A percentile compares a stretch with the other conserved stretches of the same genome.
Evolutionary conservation across 371 early-diverging fungal species (phyloP).

Genomic region (Dichotomocladium elegans): DNA sequence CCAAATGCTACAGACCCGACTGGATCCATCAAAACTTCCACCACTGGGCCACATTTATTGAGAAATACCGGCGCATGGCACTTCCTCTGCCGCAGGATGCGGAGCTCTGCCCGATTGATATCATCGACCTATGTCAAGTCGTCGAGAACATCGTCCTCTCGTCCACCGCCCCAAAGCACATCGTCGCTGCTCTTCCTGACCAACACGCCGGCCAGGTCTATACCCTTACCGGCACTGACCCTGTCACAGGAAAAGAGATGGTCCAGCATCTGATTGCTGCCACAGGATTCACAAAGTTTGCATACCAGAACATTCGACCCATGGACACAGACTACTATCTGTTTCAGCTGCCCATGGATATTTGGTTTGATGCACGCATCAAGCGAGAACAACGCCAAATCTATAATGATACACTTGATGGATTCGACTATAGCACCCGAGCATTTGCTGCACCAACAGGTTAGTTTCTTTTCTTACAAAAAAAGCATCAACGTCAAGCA

Average conservation of each 20-base stretch:
- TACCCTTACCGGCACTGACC: conserved; percentile 32
- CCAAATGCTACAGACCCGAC: conserved; percentile 31
- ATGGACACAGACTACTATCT: conserved; percentile 37
- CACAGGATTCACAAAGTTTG: conserved; percentile 18
- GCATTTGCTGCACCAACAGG: conserved; percentile 25
- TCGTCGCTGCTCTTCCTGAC: conserved; percentile 10
- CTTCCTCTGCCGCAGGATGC: conserved; percentile 21
- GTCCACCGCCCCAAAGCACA: neutral
- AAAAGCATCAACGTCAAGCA: neutral
- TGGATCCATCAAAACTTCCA: conserved; percentile 41
- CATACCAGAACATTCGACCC: conserved; percentile 17
- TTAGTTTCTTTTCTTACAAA: conserved; percentile 1
- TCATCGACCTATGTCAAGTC: conserved; percentile 28
- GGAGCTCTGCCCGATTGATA: conserved; percentile 39
- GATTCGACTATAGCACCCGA: conserved; percentile 14
- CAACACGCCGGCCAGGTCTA: conserved; percentile 32
- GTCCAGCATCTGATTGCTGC: conserved; percentile 16
- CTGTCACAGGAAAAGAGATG: conserved; percentile 24
- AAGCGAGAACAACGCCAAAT: conserved; percentile 27
- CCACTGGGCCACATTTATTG: conserved; percentile 26
- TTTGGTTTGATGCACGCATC: conserved; percentile 42
- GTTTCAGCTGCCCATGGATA: conserved; percentile 19
- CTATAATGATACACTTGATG: conserved; percentile 19
- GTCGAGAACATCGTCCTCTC: conserved; percentile 16
- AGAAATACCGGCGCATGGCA: conserved; percentile 12